phyloP scores from a whole-genome alignment of 305 asterid genomes.

The Ilex paraguariensis region DNA sequence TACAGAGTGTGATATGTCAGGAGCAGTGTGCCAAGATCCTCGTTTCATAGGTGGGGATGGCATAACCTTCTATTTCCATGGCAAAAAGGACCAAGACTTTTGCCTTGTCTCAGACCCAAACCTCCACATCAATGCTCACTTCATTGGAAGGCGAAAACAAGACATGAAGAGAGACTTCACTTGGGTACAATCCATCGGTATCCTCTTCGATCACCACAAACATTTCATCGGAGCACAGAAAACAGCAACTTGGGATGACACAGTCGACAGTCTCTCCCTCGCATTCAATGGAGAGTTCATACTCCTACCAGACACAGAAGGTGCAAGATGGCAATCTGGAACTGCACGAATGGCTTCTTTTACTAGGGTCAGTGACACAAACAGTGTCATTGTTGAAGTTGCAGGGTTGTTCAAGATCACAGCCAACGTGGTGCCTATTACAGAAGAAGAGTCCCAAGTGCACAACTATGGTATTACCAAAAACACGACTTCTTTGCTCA shows the following conservation, averaged over 20 bases:
- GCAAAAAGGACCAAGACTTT: conserved; percentile 43
- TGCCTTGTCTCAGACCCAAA: conserved; percentile 53
- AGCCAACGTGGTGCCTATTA: conserved; percentile 44
- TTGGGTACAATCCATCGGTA: conserved; percentile 80
- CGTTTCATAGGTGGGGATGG: conserved; percentile 73
- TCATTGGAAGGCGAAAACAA: conserved; percentile 58
- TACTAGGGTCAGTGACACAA: conserved; percentile 24
- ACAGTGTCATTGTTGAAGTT: conserved; percentile 27
- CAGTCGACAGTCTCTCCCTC: conserved; percentile 45
- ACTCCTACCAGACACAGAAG: conserved; percentile 32
- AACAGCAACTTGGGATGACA: conserved; percentile 55
- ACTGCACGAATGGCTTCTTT: conserved; percentile 10
- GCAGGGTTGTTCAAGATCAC: conserved; percentile 33
- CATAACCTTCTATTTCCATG: conserved; percentile 67
- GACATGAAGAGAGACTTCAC: conserved; percentile 78
- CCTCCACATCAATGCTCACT: conserved; percentile 81
- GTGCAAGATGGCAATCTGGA: conserved; percentile 4
- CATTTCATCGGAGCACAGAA: conserved; percentile 49
- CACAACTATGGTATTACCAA: conserved; percentile 41
- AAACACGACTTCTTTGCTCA: conserved; percentile 43
- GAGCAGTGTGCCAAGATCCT: conserved; percentile 72
- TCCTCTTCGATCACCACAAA: conserved; percentile 53
- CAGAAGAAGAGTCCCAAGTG: conserved; percentile 26
- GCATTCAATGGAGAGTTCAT: conserved; percentile 42
- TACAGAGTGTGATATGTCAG: conserved; percentile 58